These are phyloP conservation scores for Trichosporon asahii DNA, from an alignment of 1,284 basidiomycete genomes.

Conservation along the genomic window DNA sequence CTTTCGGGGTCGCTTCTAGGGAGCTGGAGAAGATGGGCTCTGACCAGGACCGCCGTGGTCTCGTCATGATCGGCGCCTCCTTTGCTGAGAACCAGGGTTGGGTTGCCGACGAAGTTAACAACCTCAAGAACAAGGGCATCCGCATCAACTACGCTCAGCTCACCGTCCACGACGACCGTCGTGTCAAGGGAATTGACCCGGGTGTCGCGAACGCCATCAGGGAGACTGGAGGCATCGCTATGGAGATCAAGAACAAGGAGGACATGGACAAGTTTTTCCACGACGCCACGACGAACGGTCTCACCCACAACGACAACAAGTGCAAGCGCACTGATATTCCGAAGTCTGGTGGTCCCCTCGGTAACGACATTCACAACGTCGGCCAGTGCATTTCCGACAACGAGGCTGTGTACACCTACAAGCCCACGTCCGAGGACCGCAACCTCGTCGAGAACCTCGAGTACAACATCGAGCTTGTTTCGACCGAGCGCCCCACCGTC, in stretches of 20 bases:
- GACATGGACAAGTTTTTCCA: not conserved
- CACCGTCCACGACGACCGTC: too few species aligned
- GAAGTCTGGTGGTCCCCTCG: not conserved
- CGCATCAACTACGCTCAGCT: not conserved
- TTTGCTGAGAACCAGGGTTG: not conserved
- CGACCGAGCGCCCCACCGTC: not conserved
- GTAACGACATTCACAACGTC: not conserved
- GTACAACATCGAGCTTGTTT: not conserved
- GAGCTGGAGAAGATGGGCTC: not conserved
- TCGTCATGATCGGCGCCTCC: not conserved
- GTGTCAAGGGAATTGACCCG: not conserved
- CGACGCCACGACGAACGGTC: not conserved
- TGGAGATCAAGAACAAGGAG: not conserved
- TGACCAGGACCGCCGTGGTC: not conserved
- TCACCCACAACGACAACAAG: not conserved
- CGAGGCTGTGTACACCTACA: not conserved
- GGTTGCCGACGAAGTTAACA: not conserved
- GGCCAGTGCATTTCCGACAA: not conserved
- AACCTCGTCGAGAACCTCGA: not conserved
- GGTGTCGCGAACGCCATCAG: not conserved
- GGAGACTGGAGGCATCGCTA: not conserved
- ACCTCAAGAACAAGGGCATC: not conserved
- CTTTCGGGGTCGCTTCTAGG: not conserved
- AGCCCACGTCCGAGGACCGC: not conserved
- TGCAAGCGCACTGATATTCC: not conserved